A percentile compares a stretch with the other conserved stretches of the same genome.
Evolutionary conservation across 192 early-diverging fungal genomes (phyloP).

Genomic region (Tieghemiomyces parasiticus): DNA sequence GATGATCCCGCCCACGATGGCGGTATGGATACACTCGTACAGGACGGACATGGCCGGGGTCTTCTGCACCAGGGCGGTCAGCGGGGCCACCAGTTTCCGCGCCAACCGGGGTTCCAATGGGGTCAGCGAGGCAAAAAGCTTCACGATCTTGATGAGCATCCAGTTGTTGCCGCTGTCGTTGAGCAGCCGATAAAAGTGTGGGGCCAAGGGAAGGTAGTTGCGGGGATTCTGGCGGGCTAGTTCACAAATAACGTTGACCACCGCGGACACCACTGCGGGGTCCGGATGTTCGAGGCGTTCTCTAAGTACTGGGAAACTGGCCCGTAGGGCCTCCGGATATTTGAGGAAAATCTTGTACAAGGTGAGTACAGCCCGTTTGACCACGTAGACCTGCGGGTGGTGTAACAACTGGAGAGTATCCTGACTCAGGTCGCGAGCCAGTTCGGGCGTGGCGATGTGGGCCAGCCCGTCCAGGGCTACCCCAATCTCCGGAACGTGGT

Average conservation of each 20-base stretch:
- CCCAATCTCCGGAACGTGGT: constrained; percentile 66
- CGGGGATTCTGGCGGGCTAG: constrained; percentile 83
- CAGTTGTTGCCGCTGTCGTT: constrained; percentile 91
- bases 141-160: constrained; percentile 99
- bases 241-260: constrained; percentile 94
- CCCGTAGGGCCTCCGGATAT: constrained; percentile 73
- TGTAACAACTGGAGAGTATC: constrained; percentile 79
- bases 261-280: constrained; percentile 82
- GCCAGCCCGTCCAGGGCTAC: constrained; percentile 87
- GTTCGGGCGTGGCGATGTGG: constrained; percentile 80
- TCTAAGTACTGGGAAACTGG: constrained; percentile 69
- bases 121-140: constrained; percentile 85
- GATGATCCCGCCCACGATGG: constrained; percentile 81
- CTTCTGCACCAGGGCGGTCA: constrained; percentile 69
- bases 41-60: constrained; percentile 90
- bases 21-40: constrained; percentile 96
- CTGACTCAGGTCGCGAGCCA: constrained; percentile 73
- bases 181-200: constrained; percentile 81
- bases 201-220: constrained; percentile 87
- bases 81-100: constrained; percentile 72
- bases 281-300: constrained; percentile 85
- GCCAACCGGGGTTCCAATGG: constrained; percentile 86
- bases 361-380: constrained; percentile 78
- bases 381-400: constrained; percentile 84
- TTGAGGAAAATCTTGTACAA: constrained; percentile 81